These are phyloP conservation scores for Eremothecium coryli DNA, from an alignment of 1,139 yeast genomes.

Conservation along the genomic window DNA sequence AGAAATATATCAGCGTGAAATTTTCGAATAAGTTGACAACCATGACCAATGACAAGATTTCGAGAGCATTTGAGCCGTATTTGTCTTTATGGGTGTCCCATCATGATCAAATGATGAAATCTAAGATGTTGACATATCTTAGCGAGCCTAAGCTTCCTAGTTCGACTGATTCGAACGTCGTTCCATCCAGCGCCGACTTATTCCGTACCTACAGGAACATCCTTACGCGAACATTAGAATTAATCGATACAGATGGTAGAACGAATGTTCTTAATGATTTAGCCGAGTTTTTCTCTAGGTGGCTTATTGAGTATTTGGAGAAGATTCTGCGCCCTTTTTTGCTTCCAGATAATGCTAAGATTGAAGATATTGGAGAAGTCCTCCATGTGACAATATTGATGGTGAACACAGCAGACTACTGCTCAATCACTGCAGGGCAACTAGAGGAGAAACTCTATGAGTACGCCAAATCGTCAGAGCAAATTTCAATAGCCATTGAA, in stretches of 20 bases:
- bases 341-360: slow-evolving; percentile 26
- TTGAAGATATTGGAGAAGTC: slow-evolving; percentile 44
- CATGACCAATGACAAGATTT: slow-evolving; percentile 45
- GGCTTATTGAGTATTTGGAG: slow-evolving; percentile 55
- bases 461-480: slow-evolving; percentile 26
- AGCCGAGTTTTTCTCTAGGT: slow-evolving; percentile 55
- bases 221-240: slow-evolving; percentile 63
- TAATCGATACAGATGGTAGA: slow-evolving; percentile 33
- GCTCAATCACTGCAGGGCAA: slow-evolving; percentile 69
- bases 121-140: slow-evolving; percentile 54
- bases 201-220: slow-evolving; percentile 68
- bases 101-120: slow-evolving; percentile 57
- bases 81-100: slow-evolving; percentile 79
- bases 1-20: slow-evolving; percentile 53
- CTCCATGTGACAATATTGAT: slow-evolving; percentile 61
- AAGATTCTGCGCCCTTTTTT: slow-evolving; percentile 57
- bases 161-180: slow-evolving; percentile 47
- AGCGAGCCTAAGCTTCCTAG: slow-evolving; percentile 37
- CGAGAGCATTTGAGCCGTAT: slow-evolving; percentile 77
- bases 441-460: slow-evolving; percentile 55
- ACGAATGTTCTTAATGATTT: slow-evolving; percentile 31
- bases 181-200: slow-evolving; percentile 78
- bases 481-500: slow-evolving; percentile 41
- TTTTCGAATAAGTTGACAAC: slow-evolving; percentile 35
- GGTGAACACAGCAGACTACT: slow-evolving; percentile 83